These are phyloP conservation scores for Elymus sibiricus DNA, from an alignment of 176 grass and related monocot genomes.

Conservation along the genomic window DNA sequence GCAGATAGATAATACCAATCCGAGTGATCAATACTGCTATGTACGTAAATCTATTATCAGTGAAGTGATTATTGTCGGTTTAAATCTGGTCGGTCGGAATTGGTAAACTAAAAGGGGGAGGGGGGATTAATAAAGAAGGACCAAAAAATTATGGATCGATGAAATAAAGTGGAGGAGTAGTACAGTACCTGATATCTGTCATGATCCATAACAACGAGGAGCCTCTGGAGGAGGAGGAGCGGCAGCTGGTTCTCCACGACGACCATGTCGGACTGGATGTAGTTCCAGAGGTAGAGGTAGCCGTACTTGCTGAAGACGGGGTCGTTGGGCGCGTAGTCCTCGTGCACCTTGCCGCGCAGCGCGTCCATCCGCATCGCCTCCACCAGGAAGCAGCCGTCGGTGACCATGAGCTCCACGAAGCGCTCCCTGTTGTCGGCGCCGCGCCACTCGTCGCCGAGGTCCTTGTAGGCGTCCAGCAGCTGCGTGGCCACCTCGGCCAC, in stretches of 20 bases:
- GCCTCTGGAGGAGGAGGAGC: constrained; percentile 9
- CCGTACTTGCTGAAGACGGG: constrained; percentile 48
- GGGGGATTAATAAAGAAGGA: not conserved
- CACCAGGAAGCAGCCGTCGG: constrained; percentile 59
- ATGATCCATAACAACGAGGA: not conserved
- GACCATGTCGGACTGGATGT: constrained; percentile 30
- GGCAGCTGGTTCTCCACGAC: constrained; percentile 57
- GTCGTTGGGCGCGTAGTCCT: constrained; percentile 40
- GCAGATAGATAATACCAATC: not conserved
- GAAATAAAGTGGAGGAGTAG: not conserved
- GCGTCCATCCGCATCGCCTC: constrained; percentile 4
- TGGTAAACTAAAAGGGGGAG: not conserved
- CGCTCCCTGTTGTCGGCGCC: not conserved
- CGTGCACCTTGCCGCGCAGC: not conserved
- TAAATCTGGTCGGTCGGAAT: not conserved
- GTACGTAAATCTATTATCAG: not conserved
- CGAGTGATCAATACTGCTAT: too few relatives aligned
- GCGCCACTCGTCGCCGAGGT: constrained; percentile 29
- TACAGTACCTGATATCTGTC: not conserved
- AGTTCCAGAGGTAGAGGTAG: constrained; percentile 5
- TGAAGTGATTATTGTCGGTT: not conserved
- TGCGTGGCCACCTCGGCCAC: constrained; percentile 10
- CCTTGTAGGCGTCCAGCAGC: constrained; percentile 21
- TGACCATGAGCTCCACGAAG: constrained; percentile 53
- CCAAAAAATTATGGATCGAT: not conserved